Percentiles rank a stretch among this genome's conserved stretches.
These are phyloP conservation scores for Calophaca sinica DNA, from an alignment of 306 rosid genomes.

Conservation along the genomic window DNA sequence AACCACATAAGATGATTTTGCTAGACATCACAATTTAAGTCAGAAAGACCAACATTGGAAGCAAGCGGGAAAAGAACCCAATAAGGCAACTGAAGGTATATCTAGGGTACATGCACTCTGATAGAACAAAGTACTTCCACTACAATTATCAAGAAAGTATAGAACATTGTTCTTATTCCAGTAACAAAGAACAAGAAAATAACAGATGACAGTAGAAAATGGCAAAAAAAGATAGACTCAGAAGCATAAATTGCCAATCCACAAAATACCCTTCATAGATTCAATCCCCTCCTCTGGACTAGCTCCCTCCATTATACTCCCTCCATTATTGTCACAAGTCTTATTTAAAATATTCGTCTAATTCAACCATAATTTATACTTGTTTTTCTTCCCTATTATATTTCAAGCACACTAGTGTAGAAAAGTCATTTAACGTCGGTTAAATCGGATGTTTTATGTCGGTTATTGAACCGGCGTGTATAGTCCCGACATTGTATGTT, in stretches of 20 bases:
- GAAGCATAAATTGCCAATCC: background rate
- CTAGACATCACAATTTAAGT: background rate
- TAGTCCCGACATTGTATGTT: no score
- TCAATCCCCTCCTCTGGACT: background rate
- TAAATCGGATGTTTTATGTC: no score
- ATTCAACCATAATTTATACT: no score
- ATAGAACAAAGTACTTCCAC: background rate
- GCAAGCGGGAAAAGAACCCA: background rate
- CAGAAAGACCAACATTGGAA: no score
- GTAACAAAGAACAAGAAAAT: background rate
- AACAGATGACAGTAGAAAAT: background rate
- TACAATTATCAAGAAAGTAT: background rate
- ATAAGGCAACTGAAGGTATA: background rate
- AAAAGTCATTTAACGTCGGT: no score
- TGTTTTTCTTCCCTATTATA: no score
- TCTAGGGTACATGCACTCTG: slow-evolving; percentile 4
- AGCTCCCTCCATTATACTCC: background rate
- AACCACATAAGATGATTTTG: slow-evolving; percentile 26
- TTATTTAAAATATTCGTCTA: no score
- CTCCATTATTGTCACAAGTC: background rate
- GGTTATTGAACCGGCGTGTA: no score
- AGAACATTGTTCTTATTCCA: background rate
- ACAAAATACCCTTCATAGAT: background rate
- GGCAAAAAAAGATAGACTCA: no score
- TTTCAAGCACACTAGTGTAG: no score